Conservation (phyloP, 2,329 filamentous ascomycete genomes). For the Talaromyces sp. region DNA sequence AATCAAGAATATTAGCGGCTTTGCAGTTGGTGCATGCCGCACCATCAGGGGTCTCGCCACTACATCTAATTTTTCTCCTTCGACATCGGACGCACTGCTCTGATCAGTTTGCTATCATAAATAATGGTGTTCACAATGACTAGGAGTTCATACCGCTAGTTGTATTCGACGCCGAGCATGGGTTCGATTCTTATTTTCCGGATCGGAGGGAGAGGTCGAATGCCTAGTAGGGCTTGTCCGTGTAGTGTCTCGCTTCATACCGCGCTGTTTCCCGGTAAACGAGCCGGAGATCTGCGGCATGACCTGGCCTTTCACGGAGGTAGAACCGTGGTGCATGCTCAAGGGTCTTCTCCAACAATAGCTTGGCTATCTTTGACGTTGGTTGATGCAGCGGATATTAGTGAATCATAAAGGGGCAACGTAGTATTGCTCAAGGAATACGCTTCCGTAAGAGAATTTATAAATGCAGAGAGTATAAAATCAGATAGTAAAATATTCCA, state of each 20-base stretch:
- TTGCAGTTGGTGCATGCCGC: conserved; percentile 80
- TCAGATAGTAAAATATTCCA: background rate
- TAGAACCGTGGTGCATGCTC: background rate
- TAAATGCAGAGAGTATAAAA: background rate
- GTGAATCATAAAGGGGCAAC: background rate
- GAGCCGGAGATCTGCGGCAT: conserved; percentile 1
- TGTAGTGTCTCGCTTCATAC: background rate
- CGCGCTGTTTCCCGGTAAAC: background rate
- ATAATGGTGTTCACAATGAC: no score
- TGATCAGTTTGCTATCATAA: conserved; percentile 11
- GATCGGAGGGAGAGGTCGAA: conserved; percentile 1
- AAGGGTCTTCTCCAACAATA: background rate
- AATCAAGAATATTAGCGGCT: conserved; percentile 50
- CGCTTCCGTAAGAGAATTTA: background rate
- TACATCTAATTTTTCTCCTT: conserved; percentile 93
- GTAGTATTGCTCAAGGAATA: background rate
- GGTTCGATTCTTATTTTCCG: background rate
- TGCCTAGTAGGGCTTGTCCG: background rate
- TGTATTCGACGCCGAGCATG: conserved; percentile 25
- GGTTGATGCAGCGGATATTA: background rate
- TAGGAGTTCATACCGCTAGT: conserved; percentile 18
- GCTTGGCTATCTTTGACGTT: background rate
- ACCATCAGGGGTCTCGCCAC: conserved; percentile 76
- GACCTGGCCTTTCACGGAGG: background rate
- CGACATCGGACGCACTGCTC: conserved; percentile 80